Evolutionary conservation across 2,329 filamentous ascomycete species (phyloP).

Genomic region (Aspergillus caelatus): DNA sequence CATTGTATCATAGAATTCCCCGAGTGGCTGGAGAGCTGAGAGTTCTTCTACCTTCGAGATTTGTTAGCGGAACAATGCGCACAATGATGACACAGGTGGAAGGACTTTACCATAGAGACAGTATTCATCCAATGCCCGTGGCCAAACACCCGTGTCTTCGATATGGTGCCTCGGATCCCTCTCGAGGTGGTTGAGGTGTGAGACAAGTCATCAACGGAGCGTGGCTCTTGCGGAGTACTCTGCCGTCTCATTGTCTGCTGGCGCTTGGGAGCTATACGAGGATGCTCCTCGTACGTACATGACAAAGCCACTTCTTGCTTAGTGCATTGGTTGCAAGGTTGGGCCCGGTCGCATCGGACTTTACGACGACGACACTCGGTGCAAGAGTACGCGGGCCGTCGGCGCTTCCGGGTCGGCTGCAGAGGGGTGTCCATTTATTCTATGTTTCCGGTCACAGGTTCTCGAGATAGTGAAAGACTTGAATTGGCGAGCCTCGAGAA

Average conservation of each 20-base stretch:
- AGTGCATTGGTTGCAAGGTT: slow-evolving; percentile 28
- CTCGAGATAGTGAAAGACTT: neutral
- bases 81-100: neutral
- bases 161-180: slow-evolving; percentile 19
- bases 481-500: no score
- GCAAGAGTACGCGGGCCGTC: slow-evolving; percentile 26
- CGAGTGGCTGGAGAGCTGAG: slow-evolving; percentile 10
- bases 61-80: neutral
- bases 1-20: slow-evolving; percentile 7
- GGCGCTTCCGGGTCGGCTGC: neutral
- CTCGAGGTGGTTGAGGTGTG: neutral
- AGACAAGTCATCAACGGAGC: neutral
- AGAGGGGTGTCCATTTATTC: neutral
- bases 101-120: slow-evolving; percentile 17
- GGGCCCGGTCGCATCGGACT: slow-evolving; percentile 31
- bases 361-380: slow-evolving; percentile 35
- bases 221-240: neutral
- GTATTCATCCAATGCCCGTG: slow-evolving; percentile 30
- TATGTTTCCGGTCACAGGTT: neutral
- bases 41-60: slow-evolving; percentile 1
- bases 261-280: neutral
- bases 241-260: neutral
- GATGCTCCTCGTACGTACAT: slow-evolving; percentile 20
- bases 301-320: slow-evolving; percentile 10
- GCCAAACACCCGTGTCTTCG: slow-evolving; percentile 30